Conservation (phyloP, 1,284 basidiomycete genomes). For the Vanrija pseudolonga region DNA sequence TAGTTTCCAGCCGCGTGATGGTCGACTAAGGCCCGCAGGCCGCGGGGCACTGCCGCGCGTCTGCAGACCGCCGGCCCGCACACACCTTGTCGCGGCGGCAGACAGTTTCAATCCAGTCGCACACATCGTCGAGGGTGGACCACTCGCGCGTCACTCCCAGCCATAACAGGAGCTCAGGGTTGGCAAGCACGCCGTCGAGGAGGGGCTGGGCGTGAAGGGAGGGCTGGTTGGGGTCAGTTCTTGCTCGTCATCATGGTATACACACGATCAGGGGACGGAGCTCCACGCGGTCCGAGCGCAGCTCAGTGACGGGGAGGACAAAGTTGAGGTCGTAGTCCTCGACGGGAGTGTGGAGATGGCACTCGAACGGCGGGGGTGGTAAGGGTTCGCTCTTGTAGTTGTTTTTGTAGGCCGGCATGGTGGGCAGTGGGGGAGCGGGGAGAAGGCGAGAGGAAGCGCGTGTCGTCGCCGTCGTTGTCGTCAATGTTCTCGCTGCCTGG, state of each 20-base stretch:
- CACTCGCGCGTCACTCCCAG: constrained; percentile 14
- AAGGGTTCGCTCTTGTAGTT: constrained; percentile 12
- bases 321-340: constrained; percentile 47
- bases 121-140: constrained; percentile 27
- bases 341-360: constrained; percentile 29
- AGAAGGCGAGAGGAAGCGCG: not conserved
- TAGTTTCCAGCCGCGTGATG: not conserved
- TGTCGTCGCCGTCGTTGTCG: not conserved
- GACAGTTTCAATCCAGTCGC: constrained; percentile 25
- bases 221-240: constrained; percentile 15
- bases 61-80: not conserved
- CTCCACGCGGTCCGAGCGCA: constrained; percentile 33
- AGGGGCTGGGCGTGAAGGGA: constrained; percentile 34
- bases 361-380: constrained; percentile 1
- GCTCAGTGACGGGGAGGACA: constrained; percentile 28
- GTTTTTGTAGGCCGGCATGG: constrained; percentile 21
- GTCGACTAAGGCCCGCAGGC: not conserved
- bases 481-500: no score
- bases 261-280: not conserved
- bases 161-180: constrained; percentile 25
- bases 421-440: not conserved
- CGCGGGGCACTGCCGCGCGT: constrained; percentile 2
- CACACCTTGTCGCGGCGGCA: not conserved
- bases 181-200: constrained; percentile 22
- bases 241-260: no score